Percentiles rank a stretch among this genome's conserved stretches.
Conservation (phyloP, 129 eudicot genomes). For the Heracleum sosnowskyi region DNA sequence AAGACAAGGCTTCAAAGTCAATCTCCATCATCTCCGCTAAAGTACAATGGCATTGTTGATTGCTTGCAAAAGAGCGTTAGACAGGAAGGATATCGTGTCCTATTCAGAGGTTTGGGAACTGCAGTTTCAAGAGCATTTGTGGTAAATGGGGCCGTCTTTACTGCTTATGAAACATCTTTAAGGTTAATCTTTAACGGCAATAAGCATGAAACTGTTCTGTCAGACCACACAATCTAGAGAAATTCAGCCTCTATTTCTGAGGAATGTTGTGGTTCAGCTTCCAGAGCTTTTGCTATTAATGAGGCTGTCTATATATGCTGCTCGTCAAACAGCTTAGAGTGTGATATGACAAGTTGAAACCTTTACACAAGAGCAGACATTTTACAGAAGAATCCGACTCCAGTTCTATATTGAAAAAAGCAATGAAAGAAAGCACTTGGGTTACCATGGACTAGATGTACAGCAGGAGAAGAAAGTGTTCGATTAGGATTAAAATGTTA, state of each 20-base stretch:
- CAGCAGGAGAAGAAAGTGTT: neutral
- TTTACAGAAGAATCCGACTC: neutral
- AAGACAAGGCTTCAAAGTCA: conserved; percentile 78
- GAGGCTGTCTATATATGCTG: neutral
- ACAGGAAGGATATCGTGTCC: conserved; percentile 54
- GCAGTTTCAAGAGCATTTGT: conserved; percentile 79
- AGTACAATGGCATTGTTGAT: conserved; percentile 62
- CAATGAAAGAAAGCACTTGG: neutral
- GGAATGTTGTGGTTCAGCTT: neutral
- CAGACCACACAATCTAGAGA: conserved; percentile 29
- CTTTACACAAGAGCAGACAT: neutral
- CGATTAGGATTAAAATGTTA: neutral
- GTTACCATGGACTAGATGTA: neutral
- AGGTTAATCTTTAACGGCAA: conserved; percentile 41
- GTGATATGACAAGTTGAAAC: neutral
- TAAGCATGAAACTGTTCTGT: conserved; percentile 22
- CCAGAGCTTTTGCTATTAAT: neutral
- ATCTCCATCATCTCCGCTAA: conserved; percentile 23
- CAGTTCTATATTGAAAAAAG: neutral
- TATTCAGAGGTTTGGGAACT: conserved; percentile 77
- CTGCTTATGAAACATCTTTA: conserved; percentile 82
- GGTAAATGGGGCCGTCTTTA: conserved; percentile 77
- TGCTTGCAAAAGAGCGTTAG: conserved; percentile 54
- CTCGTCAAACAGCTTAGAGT: neutral
- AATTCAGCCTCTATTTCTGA: neutral